Evolutionary conservation across 148 eudicot species (phyloP).

Genomic region (Oxyria digyna): DNA sequence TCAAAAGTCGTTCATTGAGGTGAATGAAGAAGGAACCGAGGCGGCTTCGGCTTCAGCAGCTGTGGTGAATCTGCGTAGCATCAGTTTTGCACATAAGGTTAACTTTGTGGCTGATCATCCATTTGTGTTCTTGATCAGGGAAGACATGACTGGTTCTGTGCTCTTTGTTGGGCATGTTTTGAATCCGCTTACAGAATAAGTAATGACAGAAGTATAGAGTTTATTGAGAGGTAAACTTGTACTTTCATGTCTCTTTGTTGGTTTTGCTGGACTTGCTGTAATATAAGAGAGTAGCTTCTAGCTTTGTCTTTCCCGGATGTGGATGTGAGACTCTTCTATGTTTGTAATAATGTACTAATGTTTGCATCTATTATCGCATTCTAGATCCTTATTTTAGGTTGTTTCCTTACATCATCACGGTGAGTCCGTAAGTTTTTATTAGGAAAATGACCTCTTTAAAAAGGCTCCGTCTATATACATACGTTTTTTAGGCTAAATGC

Average conservation of each 20-base stretch:
- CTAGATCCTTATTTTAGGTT: no score
- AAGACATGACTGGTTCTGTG: constrained; percentile 67
- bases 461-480: no score
- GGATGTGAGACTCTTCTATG: not conserved
- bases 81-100: constrained; percentile 11
- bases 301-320: not conserved
- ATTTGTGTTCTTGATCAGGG: constrained; percentile 61
- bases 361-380: no score
- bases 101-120: constrained; percentile 97
- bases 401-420: no score
- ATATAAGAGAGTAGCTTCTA: not conserved
- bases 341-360: not conserved
- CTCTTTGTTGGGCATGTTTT: constrained; percentile 51
- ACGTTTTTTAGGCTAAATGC: no score
- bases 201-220: not conserved
- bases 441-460: no score
- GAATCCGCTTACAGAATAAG: constrained; percentile 35
- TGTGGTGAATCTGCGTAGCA: constrained; percentile 18
- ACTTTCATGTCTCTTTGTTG: not conserved
- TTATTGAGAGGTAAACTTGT: not conserved
- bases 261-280: not conserved
- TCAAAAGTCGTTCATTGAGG: constrained; percentile 78
- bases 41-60: constrained; percentile 83
- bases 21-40: constrained; percentile 91
- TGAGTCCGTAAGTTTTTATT: no score